Percentiles rank a stretch among this genome's conserved stretches.
Conservation (phyloP, 1,284 basidiomycete genomes). For the Puccinia novopanici region DNA sequence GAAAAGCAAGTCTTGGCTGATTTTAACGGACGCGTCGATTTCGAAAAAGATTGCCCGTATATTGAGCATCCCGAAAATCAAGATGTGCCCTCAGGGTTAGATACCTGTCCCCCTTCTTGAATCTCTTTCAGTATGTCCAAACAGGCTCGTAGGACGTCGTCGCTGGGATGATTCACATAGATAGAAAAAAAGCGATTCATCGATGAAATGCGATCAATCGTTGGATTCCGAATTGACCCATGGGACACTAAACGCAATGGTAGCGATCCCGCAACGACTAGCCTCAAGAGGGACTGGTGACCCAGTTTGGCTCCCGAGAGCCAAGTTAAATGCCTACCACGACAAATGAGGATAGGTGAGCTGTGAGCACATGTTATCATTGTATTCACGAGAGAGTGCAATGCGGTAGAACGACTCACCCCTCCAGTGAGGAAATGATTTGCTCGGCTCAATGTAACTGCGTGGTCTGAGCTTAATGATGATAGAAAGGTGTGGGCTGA, state of each 20-base stretch:
- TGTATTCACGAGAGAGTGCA: not conserved
- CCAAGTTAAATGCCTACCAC: slow-evolving; percentile 39
- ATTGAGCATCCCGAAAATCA: not conserved
- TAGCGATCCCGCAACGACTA: too few relatives aligned
- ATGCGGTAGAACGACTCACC: not conserved
- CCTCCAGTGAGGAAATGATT: slow-evolving; percentile 25
- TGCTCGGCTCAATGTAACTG: slow-evolving; percentile 9
- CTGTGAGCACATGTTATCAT: too few relatives aligned
- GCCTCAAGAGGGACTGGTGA: not conserved
- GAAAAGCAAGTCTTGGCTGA: too few relatives aligned
- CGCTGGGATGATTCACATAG: too few relatives aligned
- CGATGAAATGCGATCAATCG: not conserved
- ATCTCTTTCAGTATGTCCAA: not conserved
- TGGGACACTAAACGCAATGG: too few relatives aligned
- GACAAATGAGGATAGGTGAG: not conserved
- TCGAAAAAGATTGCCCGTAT: slow-evolving; percentile 39
- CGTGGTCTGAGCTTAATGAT: not conserved
- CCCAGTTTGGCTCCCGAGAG: slow-evolving; percentile 9
- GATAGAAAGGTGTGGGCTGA: slow-evolving; percentile 7
- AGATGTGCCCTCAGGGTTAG: not conserved
- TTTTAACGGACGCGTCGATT: too few relatives aligned
- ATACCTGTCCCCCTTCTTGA: not conserved
- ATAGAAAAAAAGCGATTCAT: not conserved
- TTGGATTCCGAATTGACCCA: not conserved
- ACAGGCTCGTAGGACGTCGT: not conserved